Conservation (phyloP, 148 eudicot species). For the Vaccinium myrtillus region DNA sequence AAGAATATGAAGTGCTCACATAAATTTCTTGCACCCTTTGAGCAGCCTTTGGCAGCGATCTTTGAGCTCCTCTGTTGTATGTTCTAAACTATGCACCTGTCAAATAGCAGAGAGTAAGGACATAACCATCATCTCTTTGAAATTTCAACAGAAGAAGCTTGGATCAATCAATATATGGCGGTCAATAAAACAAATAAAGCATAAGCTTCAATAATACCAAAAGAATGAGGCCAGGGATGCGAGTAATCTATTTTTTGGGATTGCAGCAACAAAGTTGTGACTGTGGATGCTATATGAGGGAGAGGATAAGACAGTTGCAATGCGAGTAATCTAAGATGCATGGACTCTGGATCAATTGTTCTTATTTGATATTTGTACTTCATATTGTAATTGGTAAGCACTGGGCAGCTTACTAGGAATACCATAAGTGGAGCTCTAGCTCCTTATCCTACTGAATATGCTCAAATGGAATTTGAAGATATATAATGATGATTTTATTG, state of each 20-base stretch:
- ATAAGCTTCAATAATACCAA: not conserved
- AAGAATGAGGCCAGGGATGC: not conserved
- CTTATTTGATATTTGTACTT: not conserved
- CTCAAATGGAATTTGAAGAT: not conserved
- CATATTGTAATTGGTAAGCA: slow-evolving; percentile 3
- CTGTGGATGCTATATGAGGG: too few relatives aligned
- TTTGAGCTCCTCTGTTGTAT: slow-evolving; percentile 68
- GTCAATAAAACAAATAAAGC: not conserved
- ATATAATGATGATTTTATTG: not conserved
- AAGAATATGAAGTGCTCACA: slow-evolving; percentile 44
- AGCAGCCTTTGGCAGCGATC: slow-evolving; percentile 78
- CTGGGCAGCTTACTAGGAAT: not conserved
- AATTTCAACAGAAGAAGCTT: slow-evolving; percentile 5
- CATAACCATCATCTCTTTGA: not conserved
- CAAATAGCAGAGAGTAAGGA: slow-evolving; percentile 5
- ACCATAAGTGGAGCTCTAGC: not conserved
- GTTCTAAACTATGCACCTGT: slow-evolving; percentile 56
- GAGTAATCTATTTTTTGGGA: not conserved
- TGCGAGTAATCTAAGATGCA: not conserved
- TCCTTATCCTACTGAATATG: not conserved
- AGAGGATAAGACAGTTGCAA: not conserved
- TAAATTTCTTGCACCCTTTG: slow-evolving; percentile 73
- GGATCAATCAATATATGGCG: slow-evolving; percentile 6
- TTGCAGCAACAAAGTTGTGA: too few relatives aligned
- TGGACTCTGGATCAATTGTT: not conserved